phyloP scores from a whole-genome alignment of 305 asterid genomes.

The Fraxinus ornus region DNA sequence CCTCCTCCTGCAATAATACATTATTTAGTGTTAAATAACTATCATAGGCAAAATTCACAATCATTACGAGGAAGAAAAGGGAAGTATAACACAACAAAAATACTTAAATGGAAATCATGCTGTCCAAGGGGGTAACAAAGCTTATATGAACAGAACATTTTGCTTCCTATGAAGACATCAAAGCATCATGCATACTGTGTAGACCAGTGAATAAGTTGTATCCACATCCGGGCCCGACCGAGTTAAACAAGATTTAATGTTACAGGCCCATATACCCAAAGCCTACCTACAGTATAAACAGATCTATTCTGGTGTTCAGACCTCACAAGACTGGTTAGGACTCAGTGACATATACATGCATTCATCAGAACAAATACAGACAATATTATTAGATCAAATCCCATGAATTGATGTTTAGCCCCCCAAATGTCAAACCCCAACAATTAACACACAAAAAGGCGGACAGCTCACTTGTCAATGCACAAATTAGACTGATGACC shows the following conservation, averaged over 20 bases:
- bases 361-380: neutral
- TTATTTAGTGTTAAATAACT: neutral
- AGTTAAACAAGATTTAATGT: neutral
- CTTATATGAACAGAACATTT: neutral
- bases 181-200: neutral
- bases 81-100: neutral
- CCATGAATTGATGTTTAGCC: neutral
- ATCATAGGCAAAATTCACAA: neutral
- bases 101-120: neutral
- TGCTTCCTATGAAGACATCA: neutral
- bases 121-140: neutral
- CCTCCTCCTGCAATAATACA: constrained; percentile 67
- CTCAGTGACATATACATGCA: neutral
- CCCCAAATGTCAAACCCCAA: neutral
- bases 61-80: constrained; percentile 8
- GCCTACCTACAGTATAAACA: neutral
- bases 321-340: neutral
- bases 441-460: neutral
- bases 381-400: neutral
- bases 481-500: neutral
- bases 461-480: neutral
- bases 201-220: neutral
- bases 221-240: neutral
- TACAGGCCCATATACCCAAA: neutral
- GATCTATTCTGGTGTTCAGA: neutral